These are phyloP conservation scores for Aegilops speltoides DNA, from an alignment of 176 grass and related monocot genomes.

Conservation along the genomic window DNA sequence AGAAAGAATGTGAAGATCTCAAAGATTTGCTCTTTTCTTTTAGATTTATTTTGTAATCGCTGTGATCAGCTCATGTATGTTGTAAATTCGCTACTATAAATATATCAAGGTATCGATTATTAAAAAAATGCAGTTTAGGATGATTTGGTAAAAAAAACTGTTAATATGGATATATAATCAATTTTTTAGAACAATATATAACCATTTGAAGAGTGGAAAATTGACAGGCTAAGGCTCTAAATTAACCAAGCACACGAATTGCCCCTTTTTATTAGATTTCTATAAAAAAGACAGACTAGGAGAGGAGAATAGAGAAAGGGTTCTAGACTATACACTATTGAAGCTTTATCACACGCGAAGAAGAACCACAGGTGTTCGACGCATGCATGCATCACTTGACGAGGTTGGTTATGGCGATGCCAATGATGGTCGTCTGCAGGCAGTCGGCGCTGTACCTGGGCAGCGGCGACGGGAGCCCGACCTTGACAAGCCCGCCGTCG, in stretches of 20 bases:
- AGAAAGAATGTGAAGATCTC: too few species aligned
- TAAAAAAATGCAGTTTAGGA: too few species aligned
- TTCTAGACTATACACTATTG: not conserved
- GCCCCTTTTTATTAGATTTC: not conserved
- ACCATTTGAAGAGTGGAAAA: too few species aligned
- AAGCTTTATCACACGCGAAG: not conserved
- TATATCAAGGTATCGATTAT: too few species aligned
- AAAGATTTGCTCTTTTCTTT: too few species aligned
- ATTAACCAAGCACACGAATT: not conserved
- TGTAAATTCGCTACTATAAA: too few species aligned
- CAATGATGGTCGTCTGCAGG: slow-evolving; percentile 37
- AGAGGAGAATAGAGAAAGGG: not conserved
- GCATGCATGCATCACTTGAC: slow-evolving; percentile 24
- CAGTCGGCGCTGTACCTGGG: slow-evolving; percentile 19
- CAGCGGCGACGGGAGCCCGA: slow-evolving; percentile 15
- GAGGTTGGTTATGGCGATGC: slow-evolving; percentile 34
- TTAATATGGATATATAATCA: too few species aligned
- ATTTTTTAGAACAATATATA: too few species aligned
- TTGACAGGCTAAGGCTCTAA: not conserved
- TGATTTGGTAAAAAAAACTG: too few species aligned
- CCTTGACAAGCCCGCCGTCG: slow-evolving; percentile 13
- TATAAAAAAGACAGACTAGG: not conserved
- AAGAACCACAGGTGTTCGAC: not conserved
- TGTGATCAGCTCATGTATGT: too few species aligned
- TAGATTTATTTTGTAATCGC: too few species aligned